Conservation (phyloP, 768 basidiomycete species). For the Hygrophorus pudorinus region DNA sequence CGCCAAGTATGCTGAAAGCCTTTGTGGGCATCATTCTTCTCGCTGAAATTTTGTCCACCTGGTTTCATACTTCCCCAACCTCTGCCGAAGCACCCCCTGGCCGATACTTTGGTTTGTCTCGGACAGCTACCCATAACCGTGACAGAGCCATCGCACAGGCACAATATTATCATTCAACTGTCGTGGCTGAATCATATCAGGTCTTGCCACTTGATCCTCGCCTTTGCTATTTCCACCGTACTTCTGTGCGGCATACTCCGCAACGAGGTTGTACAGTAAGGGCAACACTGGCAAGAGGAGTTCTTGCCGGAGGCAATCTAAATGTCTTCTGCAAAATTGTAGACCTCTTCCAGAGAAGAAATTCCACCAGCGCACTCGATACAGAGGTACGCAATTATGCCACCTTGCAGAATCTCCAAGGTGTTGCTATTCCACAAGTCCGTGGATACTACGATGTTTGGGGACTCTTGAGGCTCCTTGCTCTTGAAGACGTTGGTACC, state of each 20-base stretch:
- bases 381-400: conserved; percentile 6
- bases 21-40: conserved; percentile 8
- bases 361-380: conserved; percentile 1
- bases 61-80: conserved; percentile 8
- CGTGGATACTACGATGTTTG: conserved; percentile 11
- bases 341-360: conserved; percentile 3
- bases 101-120: not conserved
- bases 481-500: conserved; percentile 10
- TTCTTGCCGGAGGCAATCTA: not conserved
- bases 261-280: conserved; percentile 3
- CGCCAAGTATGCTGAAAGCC: conserved; percentile 7
- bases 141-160: conserved; percentile 4
- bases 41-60: conserved; percentile 3
- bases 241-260: conserved; percentile 4
- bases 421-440: conserved; percentile 1
- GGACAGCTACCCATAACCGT: not conserved
- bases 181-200: conserved; percentile 2
- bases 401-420: conserved; percentile 8
- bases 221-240: conserved; percentile 8
- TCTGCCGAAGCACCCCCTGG: conserved; percentile 2
- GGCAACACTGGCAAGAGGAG: conserved; percentile 3
- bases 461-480: conserved; percentile 10
- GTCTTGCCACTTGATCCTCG: conserved; percentile 5
- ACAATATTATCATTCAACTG: conserved; percentile 1
- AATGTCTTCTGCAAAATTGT: conserved; percentile 7